Base-by-base conservation (phyloP, 768 basidiomycete genomes). In the Scleroderma citrinum region DNA sequence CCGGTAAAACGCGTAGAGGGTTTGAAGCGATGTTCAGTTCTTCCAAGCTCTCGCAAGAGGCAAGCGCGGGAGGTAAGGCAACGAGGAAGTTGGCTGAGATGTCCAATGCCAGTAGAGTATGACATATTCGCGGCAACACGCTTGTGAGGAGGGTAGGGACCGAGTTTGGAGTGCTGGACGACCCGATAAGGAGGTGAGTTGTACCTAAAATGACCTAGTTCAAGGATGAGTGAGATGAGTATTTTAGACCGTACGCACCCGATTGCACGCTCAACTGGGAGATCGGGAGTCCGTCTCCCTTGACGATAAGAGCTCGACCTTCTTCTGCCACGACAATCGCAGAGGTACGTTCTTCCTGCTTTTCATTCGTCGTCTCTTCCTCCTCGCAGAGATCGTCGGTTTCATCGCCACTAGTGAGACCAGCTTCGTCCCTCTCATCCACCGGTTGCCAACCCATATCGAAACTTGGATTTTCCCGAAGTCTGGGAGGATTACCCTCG, bases 11-110 rank as follows among this genome's bases (percentile, higher is more conserved):
- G 39, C 89, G 82, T 23, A 98, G 75, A 7, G 90, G 88, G 65
- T 99, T 99, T 44, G 83, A 86, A 11, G 89, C 89, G 46, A 98
- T 77, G 62, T 97, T 95, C 39, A 99, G 77, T 67, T 99, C 96
- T 65, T 97, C 93, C 31, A 99, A 80, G 59, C 74, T 78, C 53
- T 75, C 72, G 62, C 94, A 96, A 13, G 80, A 70, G n/a, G 82
- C 82, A 39, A 99, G 78, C 16, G 84, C 80, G 17, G 86, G 83
- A 11, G 96, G 93, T 40, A 99, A 71, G 31, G 86, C 85, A 37
- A 81, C 79, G 41, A 95, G 76, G 58, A 87, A 86, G 65, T 94
- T 94, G 54, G 83, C 81, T 30, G 92, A 93, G 36, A 99, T 87
- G 68, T 99, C 96, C 39, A 98, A 80, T 10, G 90, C 92, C 49